phyloP scores from a whole-genome alignment of 2,329 filamentous ascomycete genomes.

The Fusarium napiforme region DNA sequence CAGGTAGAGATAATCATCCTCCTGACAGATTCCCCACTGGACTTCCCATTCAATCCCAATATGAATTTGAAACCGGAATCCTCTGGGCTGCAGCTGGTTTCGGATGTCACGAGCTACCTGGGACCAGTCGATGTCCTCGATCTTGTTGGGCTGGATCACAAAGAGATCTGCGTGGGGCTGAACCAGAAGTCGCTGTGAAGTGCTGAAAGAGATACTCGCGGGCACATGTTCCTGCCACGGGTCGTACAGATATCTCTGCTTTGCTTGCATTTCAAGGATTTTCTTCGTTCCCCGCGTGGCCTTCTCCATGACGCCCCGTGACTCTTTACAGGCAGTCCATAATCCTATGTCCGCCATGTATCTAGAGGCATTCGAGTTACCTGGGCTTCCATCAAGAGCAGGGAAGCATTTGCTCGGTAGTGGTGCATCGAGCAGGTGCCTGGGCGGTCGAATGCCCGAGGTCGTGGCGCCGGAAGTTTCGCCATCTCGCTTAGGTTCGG shows the following conservation, averaged over 20 bases:
- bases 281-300: fast-evolving
- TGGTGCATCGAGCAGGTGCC: fast-evolving
- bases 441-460: fast-evolving
- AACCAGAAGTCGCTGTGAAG: background rate
- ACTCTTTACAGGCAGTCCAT: background rate
- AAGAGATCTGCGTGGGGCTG: background rate
- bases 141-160: background rate
- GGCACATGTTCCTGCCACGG: background rate
- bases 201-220: background rate
- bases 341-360: background rate
- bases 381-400: background rate
- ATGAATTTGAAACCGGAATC: fast-evolving
- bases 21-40: fast-evolving
- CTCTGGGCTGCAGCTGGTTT: background rate
- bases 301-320: background rate
- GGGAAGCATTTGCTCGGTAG: background rate
- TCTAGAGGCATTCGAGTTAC: background rate
- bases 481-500: background rate
- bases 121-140: background rate
- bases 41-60: background rate
- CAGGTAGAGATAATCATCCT: fast-evolving
- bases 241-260: background rate
- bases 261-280: background rate
- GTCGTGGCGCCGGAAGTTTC: fast-evolving
- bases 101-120: background rate